These are phyloP conservation scores for Exserohilum turcica DNA, from an alignment of 2,329 filamentous ascomycete species.

Conservation along the genomic window DNA sequence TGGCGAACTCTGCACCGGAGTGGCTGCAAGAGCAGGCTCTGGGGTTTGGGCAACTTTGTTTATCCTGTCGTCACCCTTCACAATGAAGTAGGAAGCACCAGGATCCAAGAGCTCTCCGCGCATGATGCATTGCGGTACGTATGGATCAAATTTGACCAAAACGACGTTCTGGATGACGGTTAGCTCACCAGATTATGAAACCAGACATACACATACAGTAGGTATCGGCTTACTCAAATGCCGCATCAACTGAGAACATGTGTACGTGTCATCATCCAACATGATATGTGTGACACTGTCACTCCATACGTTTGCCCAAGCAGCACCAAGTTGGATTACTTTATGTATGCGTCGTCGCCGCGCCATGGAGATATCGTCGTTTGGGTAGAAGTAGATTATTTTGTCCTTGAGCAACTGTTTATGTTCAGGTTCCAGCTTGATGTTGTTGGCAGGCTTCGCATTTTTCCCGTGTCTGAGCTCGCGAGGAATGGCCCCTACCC, in stretches of 20 bases:
- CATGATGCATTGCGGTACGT: conserved; percentile 52
- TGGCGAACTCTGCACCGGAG: conserved; percentile 48
- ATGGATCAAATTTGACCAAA: conserved; percentile 56
- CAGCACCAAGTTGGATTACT: conserved; percentile 67
- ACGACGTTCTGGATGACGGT: conserved; percentile 47
- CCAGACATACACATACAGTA: neutral
- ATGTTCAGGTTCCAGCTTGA: conserved; percentile 38
- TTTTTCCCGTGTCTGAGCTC: conserved; percentile 38
- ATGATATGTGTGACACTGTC: conserved; percentile 74
- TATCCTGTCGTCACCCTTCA: conserved; percentile 56
- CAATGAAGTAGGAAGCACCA: conserved; percentile 63
- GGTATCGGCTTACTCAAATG: conserved; percentile 54
- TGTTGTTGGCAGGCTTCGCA: conserved; percentile 36
- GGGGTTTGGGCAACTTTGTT: neutral
- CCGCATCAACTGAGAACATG: conserved; percentile 66
- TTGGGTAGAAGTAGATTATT: conserved; percentile 71
- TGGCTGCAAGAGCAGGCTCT: conserved; percentile 9
- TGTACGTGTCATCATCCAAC: conserved; percentile 68
- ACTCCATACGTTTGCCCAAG: conserved; percentile 66
- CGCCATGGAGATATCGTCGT: conserved; percentile 71
- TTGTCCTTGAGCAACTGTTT: conserved; percentile 44
- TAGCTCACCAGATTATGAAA: neutral
- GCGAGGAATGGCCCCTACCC: conserved; percentile 35
- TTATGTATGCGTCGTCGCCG: conserved; percentile 75
- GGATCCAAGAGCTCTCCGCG: conserved; percentile 55